Evolutionary conservation across 352 stramenopile genomes (phyloP).

Genomic region (Pythium vanterpoolii): DNA sequence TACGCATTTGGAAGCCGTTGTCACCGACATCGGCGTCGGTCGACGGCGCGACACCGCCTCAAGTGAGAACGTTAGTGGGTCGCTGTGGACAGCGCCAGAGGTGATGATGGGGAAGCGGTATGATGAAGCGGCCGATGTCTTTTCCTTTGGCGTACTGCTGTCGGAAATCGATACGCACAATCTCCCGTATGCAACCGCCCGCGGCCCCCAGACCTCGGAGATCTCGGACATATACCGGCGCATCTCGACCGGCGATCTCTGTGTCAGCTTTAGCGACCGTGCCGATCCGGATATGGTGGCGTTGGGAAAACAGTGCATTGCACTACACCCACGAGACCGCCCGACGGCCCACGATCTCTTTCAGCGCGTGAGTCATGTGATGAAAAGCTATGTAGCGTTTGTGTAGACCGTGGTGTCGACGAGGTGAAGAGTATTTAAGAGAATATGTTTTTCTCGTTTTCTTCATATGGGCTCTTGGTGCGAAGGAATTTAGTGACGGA

Average conservation of each 20-base stretch:
- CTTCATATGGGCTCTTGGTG: no score
- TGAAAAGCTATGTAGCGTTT: slow-evolving; percentile 7
- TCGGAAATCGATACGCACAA: slow-evolving; percentile 22
- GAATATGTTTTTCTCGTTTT: not conserved
- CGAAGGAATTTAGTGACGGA: no score
- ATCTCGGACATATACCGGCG: not conserved
- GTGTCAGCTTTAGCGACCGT: slow-evolving; percentile 1
- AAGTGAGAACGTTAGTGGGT: not conserved
- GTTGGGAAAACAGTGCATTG: not conserved
- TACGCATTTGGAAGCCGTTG: slow-evolving; percentile 26
- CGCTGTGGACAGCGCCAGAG: slow-evolving; percentile 8
- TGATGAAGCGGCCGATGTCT: slow-evolving; percentile 19
- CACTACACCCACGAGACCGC: not conserved
- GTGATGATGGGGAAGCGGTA: slow-evolving; percentile 31
- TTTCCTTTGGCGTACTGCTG: slow-evolving; percentile 12
- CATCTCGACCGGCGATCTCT: not conserved
- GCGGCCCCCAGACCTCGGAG: not conserved
- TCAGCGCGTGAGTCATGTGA: slow-evolving; percentile 3
- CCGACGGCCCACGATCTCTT: not conserved
- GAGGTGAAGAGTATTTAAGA: not conserved
- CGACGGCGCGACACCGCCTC: slow-evolving; percentile 22
- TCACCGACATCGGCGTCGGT: slow-evolving; percentile 38
- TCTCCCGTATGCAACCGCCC: not conserved
- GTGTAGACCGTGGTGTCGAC: no score
- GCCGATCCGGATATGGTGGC: not conserved